phyloP scores from a whole-genome alignment of 768 basidiomycete species.

The Xerocomellus intermedius region DNA sequence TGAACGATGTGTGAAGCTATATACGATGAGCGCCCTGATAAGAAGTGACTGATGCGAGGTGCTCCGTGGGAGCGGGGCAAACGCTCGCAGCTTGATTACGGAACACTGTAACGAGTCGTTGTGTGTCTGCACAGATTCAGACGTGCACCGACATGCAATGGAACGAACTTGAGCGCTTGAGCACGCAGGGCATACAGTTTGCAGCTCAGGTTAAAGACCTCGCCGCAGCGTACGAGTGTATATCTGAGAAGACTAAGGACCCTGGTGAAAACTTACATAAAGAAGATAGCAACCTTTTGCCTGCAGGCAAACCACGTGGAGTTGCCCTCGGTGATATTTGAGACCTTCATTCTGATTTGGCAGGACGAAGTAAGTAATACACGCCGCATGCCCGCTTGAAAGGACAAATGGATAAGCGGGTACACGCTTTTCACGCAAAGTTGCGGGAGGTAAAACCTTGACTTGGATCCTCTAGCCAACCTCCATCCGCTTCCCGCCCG shows the following conservation, averaged over 20 bases:
- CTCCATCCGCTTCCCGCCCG: slow-evolving; percentile 19
- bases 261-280: slow-evolving; percentile 41
- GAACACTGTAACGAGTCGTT: slow-evolving; percentile 1
- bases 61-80: slow-evolving; percentile 29
- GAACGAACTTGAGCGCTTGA: background rate
- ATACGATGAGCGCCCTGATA: slow-evolving; percentile 43
- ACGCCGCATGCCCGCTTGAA: slow-evolving; percentile 31
- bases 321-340: slow-evolving; percentile 40
- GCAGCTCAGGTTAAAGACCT: background rate
- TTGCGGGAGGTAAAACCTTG: slow-evolving; percentile 44
- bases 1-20: slow-evolving; percentile 34
- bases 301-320: slow-evolving; percentile 80
- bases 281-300: slow-evolving; percentile 40
- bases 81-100: slow-evolving; percentile 13
- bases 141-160: background rate
- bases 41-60: slow-evolving; percentile 52
- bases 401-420: slow-evolving; percentile 53
- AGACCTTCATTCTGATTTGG: slow-evolving; percentile 50
- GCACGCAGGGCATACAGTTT: background rate
- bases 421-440: slow-evolving; percentile 47
- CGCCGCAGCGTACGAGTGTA: background rate
- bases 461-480: slow-evolving; percentile 26
- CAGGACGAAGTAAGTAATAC: slow-evolving; percentile 33
- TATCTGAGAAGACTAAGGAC: slow-evolving; percentile 9
- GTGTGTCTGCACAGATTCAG: background rate